Conservation (phyloP, 75 land plant species). For the Sequoia sempervirens region DNA sequence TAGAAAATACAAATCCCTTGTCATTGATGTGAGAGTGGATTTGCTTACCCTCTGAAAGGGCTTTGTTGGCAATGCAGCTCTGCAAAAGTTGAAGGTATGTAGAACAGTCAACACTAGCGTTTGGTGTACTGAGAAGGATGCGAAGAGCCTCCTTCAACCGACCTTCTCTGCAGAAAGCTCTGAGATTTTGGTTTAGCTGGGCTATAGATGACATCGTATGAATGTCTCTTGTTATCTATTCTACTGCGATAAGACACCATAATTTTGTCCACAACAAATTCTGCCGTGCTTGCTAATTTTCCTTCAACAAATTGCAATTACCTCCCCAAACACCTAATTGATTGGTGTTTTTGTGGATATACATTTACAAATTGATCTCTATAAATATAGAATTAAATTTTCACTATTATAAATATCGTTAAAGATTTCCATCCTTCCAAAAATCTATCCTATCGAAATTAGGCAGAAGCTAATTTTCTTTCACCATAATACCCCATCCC, state of each 20-base stretch:
- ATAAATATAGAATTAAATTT: too few relatives aligned
- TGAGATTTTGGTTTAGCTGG: background rate
- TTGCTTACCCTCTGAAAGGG: background rate
- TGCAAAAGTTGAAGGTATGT: background rate
- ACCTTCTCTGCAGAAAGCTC: background rate
- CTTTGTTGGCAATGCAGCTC: background rate
- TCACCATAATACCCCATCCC: too few relatives aligned
- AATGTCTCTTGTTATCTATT: background rate
- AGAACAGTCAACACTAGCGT: background rate
- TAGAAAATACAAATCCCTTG: background rate
- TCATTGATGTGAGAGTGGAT: conserved; percentile 1
- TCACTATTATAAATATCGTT: too few relatives aligned
- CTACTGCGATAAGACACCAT: background rate
- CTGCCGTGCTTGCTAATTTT: background rate
- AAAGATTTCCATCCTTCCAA: too few relatives aligned
- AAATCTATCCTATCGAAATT: too few relatives aligned
- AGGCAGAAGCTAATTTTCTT: too few relatives aligned
- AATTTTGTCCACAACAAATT: background rate
- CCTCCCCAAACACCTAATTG: too few relatives aligned
- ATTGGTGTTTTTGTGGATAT: too few relatives aligned
- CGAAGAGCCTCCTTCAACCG: background rate
- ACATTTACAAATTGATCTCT: too few relatives aligned
- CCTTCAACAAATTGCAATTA: background rate
- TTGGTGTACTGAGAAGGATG: background rate
- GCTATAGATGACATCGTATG: background rate